A percentile compares a stretch with the other conserved stretches of the same genome.
Conservation (phyloP, 441 rosid species). For the Populus hybrid region DNA sequence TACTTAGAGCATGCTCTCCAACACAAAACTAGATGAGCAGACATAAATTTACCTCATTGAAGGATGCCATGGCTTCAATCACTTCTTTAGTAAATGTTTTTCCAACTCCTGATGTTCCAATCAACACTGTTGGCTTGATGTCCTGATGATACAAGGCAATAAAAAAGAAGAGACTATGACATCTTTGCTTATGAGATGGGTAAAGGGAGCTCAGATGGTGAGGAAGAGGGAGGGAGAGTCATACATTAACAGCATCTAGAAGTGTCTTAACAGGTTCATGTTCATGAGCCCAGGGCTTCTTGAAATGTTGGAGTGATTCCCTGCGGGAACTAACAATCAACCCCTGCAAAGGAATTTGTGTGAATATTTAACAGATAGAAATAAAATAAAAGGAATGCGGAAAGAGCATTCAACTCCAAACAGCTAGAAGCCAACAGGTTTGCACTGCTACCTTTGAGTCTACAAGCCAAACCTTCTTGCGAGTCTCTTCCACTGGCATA, state of each 20-base stretch:
- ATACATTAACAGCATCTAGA: slow-evolving; percentile 69
- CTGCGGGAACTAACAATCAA: slow-evolving; percentile 68
- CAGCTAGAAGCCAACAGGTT: not conserved
- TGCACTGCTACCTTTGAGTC: slow-evolving; percentile 39
- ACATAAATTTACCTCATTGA: slow-evolving; percentile 45
- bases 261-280: slow-evolving; percentile 62
- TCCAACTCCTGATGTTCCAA: slow-evolving; percentile 90
- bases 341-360: slow-evolving; percentile 43
- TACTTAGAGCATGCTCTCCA: slow-evolving; percentile 8
- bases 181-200: not conserved
- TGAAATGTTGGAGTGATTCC: slow-evolving; percentile 84
- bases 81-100: slow-evolving; percentile 78
- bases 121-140: slow-evolving; percentile 77
- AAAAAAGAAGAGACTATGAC: not conserved
- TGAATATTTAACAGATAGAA: not conserved
- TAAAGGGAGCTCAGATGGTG: not conserved
- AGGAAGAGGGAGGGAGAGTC: slow-evolving; percentile 5
- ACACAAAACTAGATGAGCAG: slow-evolving; percentile 3
- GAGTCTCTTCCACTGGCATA: slow-evolving; percentile 29
- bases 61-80: slow-evolving; percentile 74
- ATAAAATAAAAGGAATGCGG: not conserved
- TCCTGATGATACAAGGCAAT: slow-evolving; percentile 42
- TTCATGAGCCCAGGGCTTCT: slow-evolving; percentile 91
- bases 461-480: slow-evolving; percentile 56
- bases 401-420: not conserved